phyloP scores from a whole-genome alignment of 192 early-diverging fungal genomes.

The Coemansia sp. region DNA sequence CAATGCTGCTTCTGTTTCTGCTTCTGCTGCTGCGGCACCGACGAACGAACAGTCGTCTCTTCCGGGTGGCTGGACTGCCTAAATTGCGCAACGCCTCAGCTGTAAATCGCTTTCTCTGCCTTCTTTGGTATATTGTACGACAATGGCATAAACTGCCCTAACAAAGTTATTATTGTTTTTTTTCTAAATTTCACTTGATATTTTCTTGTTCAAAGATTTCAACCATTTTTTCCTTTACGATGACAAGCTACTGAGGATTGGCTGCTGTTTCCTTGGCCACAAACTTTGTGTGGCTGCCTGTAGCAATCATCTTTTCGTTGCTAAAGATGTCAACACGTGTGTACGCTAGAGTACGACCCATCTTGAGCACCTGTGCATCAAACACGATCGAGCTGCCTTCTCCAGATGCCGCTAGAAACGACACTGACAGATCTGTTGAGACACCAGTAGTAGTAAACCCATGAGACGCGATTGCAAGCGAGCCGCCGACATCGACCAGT shows the following conservation, averaged over 20 bases:
- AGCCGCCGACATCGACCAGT: constrained; percentile 51
- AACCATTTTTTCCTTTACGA: too few relatives aligned
- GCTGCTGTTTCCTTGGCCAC: constrained; percentile 20
- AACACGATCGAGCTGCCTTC: constrained; percentile 37
- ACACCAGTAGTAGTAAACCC: constrained; percentile 46
- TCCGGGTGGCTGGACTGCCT: constrained; percentile 29
- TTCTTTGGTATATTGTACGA: neutral
- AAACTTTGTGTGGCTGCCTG: constrained; percentile 53
- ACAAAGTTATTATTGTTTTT: neutral
- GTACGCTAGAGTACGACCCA: constrained; percentile 52
- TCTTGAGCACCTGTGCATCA: constrained; percentile 46
- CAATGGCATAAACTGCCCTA: neutral
- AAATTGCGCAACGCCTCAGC: neutral
- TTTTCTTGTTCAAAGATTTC: neutral
- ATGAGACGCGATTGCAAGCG: constrained; percentile 44
- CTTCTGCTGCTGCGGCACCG: neutral
- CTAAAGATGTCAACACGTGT: constrained; percentile 47
- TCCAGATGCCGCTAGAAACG: constrained; percentile 45
- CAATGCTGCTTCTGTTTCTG: constrained; percentile 1
- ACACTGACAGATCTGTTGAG: constrained; percentile 50
- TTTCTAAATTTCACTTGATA: neutral
- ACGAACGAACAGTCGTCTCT: constrained; percentile 4
- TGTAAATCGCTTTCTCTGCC: neutral
- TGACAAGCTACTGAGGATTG: too few relatives aligned
- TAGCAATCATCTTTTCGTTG: constrained; percentile 46